Conservation (phyloP, 2,329 filamentous ascomycete genomes). For the Chaetomium olivaceum region DNA sequence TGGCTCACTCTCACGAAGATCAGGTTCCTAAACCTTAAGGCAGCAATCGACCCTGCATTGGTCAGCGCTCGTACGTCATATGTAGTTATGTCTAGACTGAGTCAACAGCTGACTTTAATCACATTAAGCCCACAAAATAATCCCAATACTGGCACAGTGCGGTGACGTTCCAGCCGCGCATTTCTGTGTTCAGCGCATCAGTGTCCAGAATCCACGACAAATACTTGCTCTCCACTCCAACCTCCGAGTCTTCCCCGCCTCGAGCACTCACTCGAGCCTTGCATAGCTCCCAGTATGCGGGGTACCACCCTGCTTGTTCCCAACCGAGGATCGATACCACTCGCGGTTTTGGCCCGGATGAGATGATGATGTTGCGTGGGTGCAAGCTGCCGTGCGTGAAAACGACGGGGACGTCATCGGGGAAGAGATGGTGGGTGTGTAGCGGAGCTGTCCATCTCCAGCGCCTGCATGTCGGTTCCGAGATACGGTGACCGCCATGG, state of each 20-base stretch:
- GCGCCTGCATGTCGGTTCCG: slow-evolving; percentile 12
- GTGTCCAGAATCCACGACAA: slow-evolving; percentile 21
- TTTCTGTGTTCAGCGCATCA: slow-evolving; percentile 11
- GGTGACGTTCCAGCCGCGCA: slow-evolving; percentile 17
- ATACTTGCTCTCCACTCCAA: slow-evolving; percentile 26
- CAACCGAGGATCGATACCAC: slow-evolving; percentile 25
- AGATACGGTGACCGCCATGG: slow-evolving; percentile 22
- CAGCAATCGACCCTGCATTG: no score
- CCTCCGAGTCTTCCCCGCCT: slow-evolving; percentile 1
- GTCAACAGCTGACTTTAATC: neutral
- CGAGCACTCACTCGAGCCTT: slow-evolving; percentile 27
- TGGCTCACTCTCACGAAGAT: no score
- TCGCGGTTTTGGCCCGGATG: slow-evolving; percentile 19
- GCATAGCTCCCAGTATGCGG: slow-evolving; percentile 31
- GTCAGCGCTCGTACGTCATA: no score
- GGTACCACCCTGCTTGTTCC: slow-evolving; percentile 31
- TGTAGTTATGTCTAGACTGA: no score
- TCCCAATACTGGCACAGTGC: slow-evolving; percentile 29
- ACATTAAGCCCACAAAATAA: slow-evolving; percentile 27
- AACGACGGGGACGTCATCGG: slow-evolving; percentile 19
- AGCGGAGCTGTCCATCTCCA: slow-evolving; percentile 10
- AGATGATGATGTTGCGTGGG: slow-evolving; percentile 28
- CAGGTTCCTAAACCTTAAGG: no score
- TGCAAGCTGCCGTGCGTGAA: slow-evolving; percentile 28
- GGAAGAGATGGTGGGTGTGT: slow-evolving; percentile 27